Conservation (phyloP, 305 asterid genomes). For the Fraxinus latifolia region DNA sequence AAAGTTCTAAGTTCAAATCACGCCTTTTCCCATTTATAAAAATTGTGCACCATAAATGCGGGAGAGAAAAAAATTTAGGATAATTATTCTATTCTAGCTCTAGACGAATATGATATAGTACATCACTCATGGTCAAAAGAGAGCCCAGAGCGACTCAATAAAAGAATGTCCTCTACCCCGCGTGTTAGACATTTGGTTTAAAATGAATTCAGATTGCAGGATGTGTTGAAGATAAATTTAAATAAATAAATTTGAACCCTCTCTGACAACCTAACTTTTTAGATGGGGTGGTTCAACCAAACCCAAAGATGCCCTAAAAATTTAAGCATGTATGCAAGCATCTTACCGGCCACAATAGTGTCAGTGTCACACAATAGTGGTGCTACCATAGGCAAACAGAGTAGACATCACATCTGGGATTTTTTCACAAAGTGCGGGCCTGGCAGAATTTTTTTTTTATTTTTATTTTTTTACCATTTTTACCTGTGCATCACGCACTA, state of each 20-base stretch:
- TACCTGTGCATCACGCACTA: not conserved
- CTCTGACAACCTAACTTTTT: not conserved
- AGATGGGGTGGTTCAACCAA: not conserved
- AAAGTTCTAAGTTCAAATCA: not conserved
- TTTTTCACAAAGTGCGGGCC: not conserved
- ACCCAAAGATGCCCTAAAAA: not conserved
- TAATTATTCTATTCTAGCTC: not conserved
- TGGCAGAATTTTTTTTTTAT: not conserved
- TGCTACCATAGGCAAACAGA: not conserved
- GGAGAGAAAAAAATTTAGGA: not conserved
- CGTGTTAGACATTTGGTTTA: not conserved
- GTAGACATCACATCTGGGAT: slow-evolving; percentile 11
- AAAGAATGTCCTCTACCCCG: not conserved
- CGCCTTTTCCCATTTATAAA: not conserved
- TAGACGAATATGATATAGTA: too few relatives aligned
- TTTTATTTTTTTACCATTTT: not conserved
- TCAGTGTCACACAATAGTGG: not conserved
- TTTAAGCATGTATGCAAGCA: not conserved
- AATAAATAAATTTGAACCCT: not conserved
- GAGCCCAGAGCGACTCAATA: not conserved
- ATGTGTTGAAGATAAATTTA: not conserved
- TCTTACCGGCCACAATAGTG: not conserved
- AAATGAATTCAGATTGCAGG: not conserved
- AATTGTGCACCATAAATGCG: not conserved
- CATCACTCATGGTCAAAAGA: too few relatives aligned